Evolutionary conservation across 164 flowering plant species (phyloP).

Genomic region (Macadamia integrifolia): DNA sequence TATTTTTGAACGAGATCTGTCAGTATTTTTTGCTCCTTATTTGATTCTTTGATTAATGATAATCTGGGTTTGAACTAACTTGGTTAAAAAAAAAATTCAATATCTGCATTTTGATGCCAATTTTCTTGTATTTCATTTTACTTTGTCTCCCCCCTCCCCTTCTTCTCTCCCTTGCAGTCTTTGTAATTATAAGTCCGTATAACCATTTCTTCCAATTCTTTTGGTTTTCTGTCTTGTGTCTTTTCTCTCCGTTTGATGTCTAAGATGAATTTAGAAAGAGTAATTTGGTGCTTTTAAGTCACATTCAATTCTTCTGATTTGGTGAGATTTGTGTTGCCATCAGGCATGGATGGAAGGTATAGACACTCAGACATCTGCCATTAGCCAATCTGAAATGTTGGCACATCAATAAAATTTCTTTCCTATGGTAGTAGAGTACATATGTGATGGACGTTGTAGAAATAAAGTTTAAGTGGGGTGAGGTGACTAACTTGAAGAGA

Average conservation of each 20-base stretch:
- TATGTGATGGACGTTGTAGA: too few species aligned
- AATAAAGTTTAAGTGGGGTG: too few species aligned
- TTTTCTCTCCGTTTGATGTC: background rate
- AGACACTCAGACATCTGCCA: too few species aligned
- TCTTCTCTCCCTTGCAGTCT: background rate
- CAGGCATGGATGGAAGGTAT: too few species aligned
- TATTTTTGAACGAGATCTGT: slow-evolving; percentile 88
- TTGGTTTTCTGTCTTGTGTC: background rate
- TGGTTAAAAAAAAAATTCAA: background rate
- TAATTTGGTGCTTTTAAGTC: background rate
- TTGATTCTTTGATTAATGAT: background rate
- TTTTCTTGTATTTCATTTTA: background rate
- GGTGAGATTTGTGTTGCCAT: too few species aligned
- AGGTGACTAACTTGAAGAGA: too few species aligned
- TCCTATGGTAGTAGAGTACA: too few species aligned
- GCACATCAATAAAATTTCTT: too few species aligned
- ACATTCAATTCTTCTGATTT: background rate
- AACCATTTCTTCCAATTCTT: background rate
- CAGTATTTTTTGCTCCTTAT: slow-evolving; percentile 27
- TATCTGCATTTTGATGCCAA: background rate
- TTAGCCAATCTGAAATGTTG: too few species aligned
- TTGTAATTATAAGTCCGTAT: too few species aligned
- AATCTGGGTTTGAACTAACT: background rate
- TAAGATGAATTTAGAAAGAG: background rate
- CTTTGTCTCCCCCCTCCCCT: background rate